phyloP scores from a whole-genome alignment of 2,329 filamentous ascomycete genomes.

The Pseudopyricularia javanii region DNA sequence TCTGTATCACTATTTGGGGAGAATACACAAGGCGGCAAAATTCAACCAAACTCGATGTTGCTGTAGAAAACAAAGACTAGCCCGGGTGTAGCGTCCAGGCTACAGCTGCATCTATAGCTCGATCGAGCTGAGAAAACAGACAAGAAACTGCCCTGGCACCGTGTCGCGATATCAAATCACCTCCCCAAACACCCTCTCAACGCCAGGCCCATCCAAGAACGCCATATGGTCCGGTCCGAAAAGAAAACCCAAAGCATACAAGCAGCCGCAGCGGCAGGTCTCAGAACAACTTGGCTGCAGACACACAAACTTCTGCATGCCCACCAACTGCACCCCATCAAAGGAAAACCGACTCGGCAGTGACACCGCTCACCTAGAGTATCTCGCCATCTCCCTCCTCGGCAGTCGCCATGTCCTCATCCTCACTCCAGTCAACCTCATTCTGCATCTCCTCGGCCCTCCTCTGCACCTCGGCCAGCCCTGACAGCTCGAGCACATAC shows the following conservation, averaged over 20 bases:
- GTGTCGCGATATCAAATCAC: background rate
- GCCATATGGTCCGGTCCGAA: background rate
- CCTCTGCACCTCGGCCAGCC: constrained; percentile 59
- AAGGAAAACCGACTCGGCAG: background rate
- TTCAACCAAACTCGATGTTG: background rate
- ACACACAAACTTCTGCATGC: background rate
- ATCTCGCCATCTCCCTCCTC: constrained; percentile 44
- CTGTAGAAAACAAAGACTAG: background rate
- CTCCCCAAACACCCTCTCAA: background rate
- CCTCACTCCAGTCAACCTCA: constrained; percentile 50
- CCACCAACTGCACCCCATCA: background rate
- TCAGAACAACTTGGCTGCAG: background rate
- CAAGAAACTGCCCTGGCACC: background rate
- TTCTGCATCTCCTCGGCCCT: constrained; percentile 37
- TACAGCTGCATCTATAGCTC: background rate
- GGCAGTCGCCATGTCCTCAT: constrained; percentile 33
- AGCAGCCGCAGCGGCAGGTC: background rate
- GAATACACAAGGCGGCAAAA: no score
- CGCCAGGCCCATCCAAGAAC: background rate
- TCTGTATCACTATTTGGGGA: no score
- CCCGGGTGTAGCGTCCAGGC: background rate
- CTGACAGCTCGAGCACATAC: constrained; percentile 67
- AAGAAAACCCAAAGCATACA: background rate
- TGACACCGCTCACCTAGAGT: constrained; percentile 14
- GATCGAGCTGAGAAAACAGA: background rate